Base-by-base conservation (phyloP, 306 rosid genomes). In the Argentina anserina region DNA sequence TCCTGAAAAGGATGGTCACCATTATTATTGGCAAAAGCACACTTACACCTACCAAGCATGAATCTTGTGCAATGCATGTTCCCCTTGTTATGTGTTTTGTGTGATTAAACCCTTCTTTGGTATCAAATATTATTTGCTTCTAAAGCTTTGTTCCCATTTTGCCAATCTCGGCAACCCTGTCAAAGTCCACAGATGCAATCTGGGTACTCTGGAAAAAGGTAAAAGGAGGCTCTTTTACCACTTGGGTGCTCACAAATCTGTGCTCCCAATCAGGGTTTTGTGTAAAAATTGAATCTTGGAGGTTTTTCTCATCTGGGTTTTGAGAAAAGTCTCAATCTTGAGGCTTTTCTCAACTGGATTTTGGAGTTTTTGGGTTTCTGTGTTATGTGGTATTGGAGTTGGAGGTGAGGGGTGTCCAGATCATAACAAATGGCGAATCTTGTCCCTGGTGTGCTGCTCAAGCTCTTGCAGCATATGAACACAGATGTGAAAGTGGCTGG, bases 381-480 rank as follows among this genome's bases (percentile, higher is more conserved):
- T 59, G 40, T 59, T 78, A 90, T 87, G 93, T 93, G 71, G 75
- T 79, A 62, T 83, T 89, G 90, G 73, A 58, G 37, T 28, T 58
- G 9, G n/a, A 58, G 64, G 64, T 61, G 42, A 15, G 63, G 82
- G 76, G 78, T 77, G n/a, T 76, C 72, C 60, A 56, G 20, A 31
- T 17, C 76, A 70, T 68, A 14, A 43, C n/a, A 81, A 80, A 95
- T 95, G 99, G 97, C 99, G 68, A 95, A 86, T 87, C 97, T 95
- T n/a, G 93, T 95, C 42, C 96, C 97, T n/a, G 99, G 97, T 26
- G 97, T 95, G 23, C 97, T 95, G 69, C 88, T 91, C 31, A 91
- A 90, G 78, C 90, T 95, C 12, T 79, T 95, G 60, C 99, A 95
- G 87, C 97, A 91, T 81, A 95, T 95, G 99, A 90, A 90, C 83